Base-by-base conservation (phyloP, 176 grass and related monocot species). In the Aegilops sharonensis region DNA sequence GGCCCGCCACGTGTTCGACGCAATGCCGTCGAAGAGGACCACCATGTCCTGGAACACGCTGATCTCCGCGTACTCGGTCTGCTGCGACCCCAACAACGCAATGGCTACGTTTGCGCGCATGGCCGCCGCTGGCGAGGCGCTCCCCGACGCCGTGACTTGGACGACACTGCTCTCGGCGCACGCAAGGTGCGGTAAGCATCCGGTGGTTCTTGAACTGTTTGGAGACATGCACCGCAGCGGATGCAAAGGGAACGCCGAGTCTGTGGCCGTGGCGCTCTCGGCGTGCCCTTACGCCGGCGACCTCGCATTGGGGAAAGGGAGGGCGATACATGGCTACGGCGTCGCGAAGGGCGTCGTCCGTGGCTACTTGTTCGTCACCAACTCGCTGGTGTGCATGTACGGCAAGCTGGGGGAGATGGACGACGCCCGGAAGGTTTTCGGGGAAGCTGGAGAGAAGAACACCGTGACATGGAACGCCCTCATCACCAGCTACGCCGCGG, bases 301-400 rank as follows among this genome's bases (percentile, higher is more conserved):
- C 52, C 48, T 29, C 6, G 60, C 73, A 20, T 32, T 95, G 88
- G 40, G 20, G 1, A 95, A 77, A 47, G 91, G 91, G 24, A 89
- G 82, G 84, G 42, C 36, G 2, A 78, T 95, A 12, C 93, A 95
- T 17, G 64, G 86, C 48, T 87, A 85, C 11, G 86, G 72, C 9
- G 15, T 95, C 36, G 29, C 50, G 48, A 89, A 78, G 69, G 86
- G 93, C 20, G 14, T 92, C 21, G 65, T 76, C 8, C 17, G 70
- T 12, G 77, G 67, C 31, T 87, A 77, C 81, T 4, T 83, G 72
- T 92, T 92, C 65, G 88, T 95, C 50, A 87, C 63, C 8, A 95
- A 91, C 77, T 95, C 91, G 2, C 23, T 92, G 50, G 74, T 92
- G 14, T 95, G 93, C 84, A 85, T 92, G 93, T 95, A 95, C 6